A percentile compares a stretch with the other conserved stretches of the same genome.
phyloP scores from a whole-genome alignment of 805 yeast species.

The Wickerhamomyces hampshirensis region DNA sequence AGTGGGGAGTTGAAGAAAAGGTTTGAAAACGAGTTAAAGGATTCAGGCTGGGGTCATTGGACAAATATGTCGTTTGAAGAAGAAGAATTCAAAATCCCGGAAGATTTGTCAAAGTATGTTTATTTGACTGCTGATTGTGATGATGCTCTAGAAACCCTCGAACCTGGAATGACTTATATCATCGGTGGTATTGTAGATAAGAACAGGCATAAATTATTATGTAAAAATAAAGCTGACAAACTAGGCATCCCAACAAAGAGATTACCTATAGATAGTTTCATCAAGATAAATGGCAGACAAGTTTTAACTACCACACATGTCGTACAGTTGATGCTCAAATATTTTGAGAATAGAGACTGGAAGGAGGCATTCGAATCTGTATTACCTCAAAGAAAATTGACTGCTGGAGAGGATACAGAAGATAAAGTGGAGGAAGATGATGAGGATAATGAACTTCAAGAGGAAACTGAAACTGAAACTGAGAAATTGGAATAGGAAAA shows the following conservation, averaged over 20 bases:
- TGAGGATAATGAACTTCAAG: neutral
- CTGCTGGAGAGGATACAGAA: slow-evolving; percentile 38
- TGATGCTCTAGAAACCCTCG: slow-evolving; percentile 56
- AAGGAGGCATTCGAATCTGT: slow-evolving; percentile 80
- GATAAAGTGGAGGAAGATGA: slow-evolving; percentile 21
- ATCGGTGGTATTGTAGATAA: slow-evolving; percentile 97
- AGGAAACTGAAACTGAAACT: slow-evolving; percentile 10
- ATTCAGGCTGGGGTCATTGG: slow-evolving; percentile 63
- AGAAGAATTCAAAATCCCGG: slow-evolving; percentile 18
- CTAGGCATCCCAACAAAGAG: slow-evolving; percentile 69
- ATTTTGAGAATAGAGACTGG: slow-evolving; percentile 82
- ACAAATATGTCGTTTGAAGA: slow-evolving; percentile 49
- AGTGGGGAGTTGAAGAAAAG: slow-evolving; percentile 59
- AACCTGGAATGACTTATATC: slow-evolving; percentile 70
- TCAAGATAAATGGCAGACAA: slow-evolving; percentile 76
- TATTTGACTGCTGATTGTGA: slow-evolving; percentile 89
- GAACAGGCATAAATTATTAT: slow-evolving; percentile 77
- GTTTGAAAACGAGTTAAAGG: slow-evolving; percentile 56
- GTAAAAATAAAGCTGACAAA: slow-evolving; percentile 74
- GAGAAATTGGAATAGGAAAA: slow-evolving; percentile 26
- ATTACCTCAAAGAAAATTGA: slow-evolving; percentile 69
- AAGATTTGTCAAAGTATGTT: slow-evolving; percentile 40
- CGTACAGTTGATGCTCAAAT: slow-evolving; percentile 77
- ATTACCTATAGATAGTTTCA: slow-evolving; percentile 83
- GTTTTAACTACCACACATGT: slow-evolving; percentile 95